Conservation (phyloP, 208 protist species). For the Trypanosoma melophagium region DNA sequence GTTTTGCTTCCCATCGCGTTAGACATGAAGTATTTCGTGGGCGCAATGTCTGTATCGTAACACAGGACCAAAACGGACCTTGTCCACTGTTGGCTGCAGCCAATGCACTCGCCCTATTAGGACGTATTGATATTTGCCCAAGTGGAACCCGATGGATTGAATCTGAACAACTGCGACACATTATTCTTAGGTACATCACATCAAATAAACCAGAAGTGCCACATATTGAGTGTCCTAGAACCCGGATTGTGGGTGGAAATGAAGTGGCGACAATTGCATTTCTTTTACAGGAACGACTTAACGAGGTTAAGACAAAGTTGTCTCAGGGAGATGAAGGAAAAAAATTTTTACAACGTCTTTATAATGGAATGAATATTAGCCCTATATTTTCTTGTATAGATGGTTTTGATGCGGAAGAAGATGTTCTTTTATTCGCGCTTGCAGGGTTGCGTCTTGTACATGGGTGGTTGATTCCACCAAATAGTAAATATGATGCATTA, state of each 20-base stretch:
- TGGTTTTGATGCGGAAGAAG: conserved; percentile 41
- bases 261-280: conserved; percentile 21
- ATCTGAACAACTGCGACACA: conserved; percentile 18
- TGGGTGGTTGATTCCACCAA: conserved; percentile 40
- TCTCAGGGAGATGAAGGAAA: conserved; percentile 10
- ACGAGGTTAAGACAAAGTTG: conserved; percentile 8
- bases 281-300: conserved; percentile 15
- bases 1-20: conserved; percentile 30
- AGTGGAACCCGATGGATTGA: conserved; percentile 14
- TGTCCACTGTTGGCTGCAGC: conserved; percentile 46
- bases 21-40: conserved; percentile 33
- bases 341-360: conserved; percentile 27
- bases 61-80: conserved; percentile 39
- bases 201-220: conserved; percentile 2
- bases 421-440: conserved; percentile 41
- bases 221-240: conserved; percentile 19
- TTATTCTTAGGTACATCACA: conserved; percentile 20
- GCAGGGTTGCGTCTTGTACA: conserved; percentile 46
- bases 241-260: conserved; percentile 16
- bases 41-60: conserved; percentile 29
- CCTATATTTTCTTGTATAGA: conserved; percentile 44
- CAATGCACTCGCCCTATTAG: conserved; percentile 38
- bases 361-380: conserved; percentile 48
- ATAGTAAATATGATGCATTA: conserved; percentile 27
- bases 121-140: conserved; percentile 21